Base-by-base conservation (phyloP, 129 eudicot genomes). In the Escallonia herrerae region DNA sequence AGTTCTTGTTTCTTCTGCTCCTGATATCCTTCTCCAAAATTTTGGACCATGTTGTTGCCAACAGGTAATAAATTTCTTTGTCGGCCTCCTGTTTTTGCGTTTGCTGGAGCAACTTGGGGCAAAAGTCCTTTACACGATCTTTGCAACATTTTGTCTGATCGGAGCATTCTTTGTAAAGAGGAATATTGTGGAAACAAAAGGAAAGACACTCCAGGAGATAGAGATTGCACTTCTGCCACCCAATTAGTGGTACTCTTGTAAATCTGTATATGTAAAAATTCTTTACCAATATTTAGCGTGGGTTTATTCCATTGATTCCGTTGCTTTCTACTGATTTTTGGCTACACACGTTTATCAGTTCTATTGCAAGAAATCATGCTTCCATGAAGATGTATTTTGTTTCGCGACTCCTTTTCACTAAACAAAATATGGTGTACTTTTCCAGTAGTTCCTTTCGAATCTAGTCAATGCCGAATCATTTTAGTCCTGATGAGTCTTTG, bases 11-110 rank as follows among this genome's bases (percentile, higher is more conserved):
- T 38, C 13, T 52, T 50, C 43, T 50, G 14, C 45, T 15, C 15
- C 43, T 52, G 70, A 47, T 9, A 51, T 54, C 41, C 2, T 45
- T 45, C 49, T 45, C 9, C 9, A 5, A 45, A 45, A 45, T 45
- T 45, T 5, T 45, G 49, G 49, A 5, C 49, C 49, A 45, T 45
- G 49, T 45, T 40, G 52, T 55, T 5, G 58, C 22, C 33, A 58
- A 63, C 87, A 89, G 96, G 96, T 83, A 70, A 74, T 89, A 69
- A 89, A 89, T 76, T 89, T 89, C 70, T 83, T 86, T 48, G 85
- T 89, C 0, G 96, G 96, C 42, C 74, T 89, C 63, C 71, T 85
- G 52, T 89, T 89, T 78, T 69, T 89, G 75, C 82, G 83, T 47
- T 14, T 89, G 84, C 78, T 89, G 82, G 95, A 89, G 82, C 70